Evolutionary conservation across 768 basidiomycete species (phyloP).

Genomic region (Sistotremastrum niveocremeum): DNA sequence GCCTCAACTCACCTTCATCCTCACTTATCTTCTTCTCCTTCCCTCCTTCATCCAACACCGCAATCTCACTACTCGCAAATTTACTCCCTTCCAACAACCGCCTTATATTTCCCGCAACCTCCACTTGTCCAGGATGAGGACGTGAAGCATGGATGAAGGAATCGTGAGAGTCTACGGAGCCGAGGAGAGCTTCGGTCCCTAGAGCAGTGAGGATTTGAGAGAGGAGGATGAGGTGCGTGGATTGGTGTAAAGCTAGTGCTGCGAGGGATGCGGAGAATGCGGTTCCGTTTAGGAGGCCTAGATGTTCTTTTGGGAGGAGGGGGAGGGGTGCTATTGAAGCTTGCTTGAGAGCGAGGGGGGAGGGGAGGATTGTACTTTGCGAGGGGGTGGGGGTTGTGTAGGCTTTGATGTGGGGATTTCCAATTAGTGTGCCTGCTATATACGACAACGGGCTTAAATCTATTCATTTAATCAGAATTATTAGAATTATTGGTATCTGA

Average conservation of each 20-base stretch:
- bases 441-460: slow-evolving; percentile 75
- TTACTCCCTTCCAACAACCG: slow-evolving; percentile 53
- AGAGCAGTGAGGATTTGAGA: slow-evolving; percentile 69
- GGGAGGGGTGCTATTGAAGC: slow-evolving; percentile 52
- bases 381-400: slow-evolving; percentile 38
- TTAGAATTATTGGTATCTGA: slow-evolving; percentile 6
- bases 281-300: slow-evolving; percentile 75
- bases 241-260: slow-evolving; percentile 58
- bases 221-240: slow-evolving; percentile 50
- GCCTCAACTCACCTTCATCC: slow-evolving; percentile 61
- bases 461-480: slow-evolving; percentile 12
- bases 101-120: slow-evolving; percentile 57
- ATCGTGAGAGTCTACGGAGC: slow-evolving; percentile 57
- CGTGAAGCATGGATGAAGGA: slow-evolving; percentile 70
- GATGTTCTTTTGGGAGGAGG: slow-evolving; percentile 63
- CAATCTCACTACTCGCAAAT: slow-evolving; percentile 48
- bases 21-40: slow-evolving; percentile 59
- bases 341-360: slow-evolving; percentile 40
- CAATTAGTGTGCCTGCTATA: slow-evolving; percentile 67
- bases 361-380: slow-evolving; percentile 37
- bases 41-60: slow-evolving; percentile 12
- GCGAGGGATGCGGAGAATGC: slow-evolving; percentile 76
- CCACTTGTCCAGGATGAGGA: slow-evolving; percentile 79
- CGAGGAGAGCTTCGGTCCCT: slow-evolving; percentile 71
- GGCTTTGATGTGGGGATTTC: slow-evolving; percentile 67